Evolutionary conservation across 208 protist species (phyloP), one percentile per base, ranked within the genome.

Genomic region (Ichthyophonus hoferi): DNA sequence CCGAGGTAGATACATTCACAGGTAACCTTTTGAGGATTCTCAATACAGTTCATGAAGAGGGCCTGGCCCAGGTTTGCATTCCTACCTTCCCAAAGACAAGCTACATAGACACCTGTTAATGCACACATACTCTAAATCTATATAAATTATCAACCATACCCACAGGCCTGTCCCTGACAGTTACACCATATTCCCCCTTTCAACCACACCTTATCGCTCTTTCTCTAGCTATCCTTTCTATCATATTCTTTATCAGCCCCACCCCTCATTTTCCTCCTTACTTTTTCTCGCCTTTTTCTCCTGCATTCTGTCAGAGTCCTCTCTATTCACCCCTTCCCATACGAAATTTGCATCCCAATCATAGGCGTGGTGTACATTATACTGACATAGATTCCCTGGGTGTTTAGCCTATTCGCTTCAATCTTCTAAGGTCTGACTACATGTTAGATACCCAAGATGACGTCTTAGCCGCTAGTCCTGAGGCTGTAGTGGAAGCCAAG

Each of bases 401-500:
- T 67, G 50, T 67, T 81, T 31, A 81, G 77, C 24, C 24, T 34
- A 85, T 85, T 58, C 81, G 40, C 31, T 17, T 87, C n/a, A 41
- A 41, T 31, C 0, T 87, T 7, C 40, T 77, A 7, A 2, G 83
- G 31, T 78, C 42, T 2, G 83, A 87, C 40, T 87, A 87, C 83
- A 87, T 87, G 83, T 39, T 87, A 31, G 83, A 87, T 78, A 33
- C 34, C n/a, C 39, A 2, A 14, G 42, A 87, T 14, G 83, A 14
- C 2, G 39, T n/a, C n/a, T n/a, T n/a, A n/a, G n/a, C n/a, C n/a
- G n/a, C n/a, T n/a, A n/a, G n/a, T n/a, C n/a, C n/a, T n/a, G n/a
- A n/a, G n/a, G n/a, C 81, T 17, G 17, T 42, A 24, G 81, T 31
- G 41, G 41, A 58, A 17, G 38, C 39, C 17, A 85, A 85, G 33